phyloP scores from a whole-genome alignment of 805 yeast genomes.

The Metschnikowia kofuensis region DNA sequence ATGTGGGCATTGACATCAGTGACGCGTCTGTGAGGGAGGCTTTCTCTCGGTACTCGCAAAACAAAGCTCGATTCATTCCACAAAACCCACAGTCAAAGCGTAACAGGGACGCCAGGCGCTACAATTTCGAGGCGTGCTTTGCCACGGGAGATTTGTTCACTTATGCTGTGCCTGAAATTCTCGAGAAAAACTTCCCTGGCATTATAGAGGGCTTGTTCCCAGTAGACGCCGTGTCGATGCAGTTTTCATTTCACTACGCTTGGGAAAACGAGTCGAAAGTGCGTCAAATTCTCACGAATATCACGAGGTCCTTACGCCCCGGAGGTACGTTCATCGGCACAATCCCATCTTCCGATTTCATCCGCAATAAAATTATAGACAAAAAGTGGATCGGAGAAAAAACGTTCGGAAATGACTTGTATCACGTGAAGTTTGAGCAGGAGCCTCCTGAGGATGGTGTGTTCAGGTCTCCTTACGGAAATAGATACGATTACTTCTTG shows the following conservation, averaged over 20 bases:
- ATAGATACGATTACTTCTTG: constrained; percentile 74
- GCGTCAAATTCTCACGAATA: constrained; percentile 66
- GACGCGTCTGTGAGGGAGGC: constrained; percentile 88
- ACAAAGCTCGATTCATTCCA: constrained; percentile 41
- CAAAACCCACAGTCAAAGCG: constrained; percentile 19
- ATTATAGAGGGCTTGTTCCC: constrained; percentile 64
- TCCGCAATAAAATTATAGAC: constrained; percentile 57
- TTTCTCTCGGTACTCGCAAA: constrained; percentile 61
- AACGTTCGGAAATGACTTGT: constrained; percentile 83
- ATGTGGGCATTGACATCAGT: constrained; percentile 89
- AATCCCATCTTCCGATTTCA: constrained; percentile 86
- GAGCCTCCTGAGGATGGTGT: constrained; percentile 74
- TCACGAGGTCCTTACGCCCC: constrained; percentile 66
- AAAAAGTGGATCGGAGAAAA: constrained; percentile 42
- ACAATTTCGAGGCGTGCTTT: constrained; percentile 75
- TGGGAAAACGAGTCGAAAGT: constrained; percentile 83
- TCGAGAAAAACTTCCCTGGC: constrained; percentile 60
- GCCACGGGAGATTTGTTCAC: constrained; percentile 93
- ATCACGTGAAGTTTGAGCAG: constrained; percentile 76
- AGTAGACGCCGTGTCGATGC: constrained; percentile 84
- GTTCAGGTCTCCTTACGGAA: constrained; percentile 76
- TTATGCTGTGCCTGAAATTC: constrained; percentile 60
- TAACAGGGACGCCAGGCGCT: constrained; percentile 39
- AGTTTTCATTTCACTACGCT: constrained; percentile 93
- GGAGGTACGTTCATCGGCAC: constrained; percentile 95